Conservation (phyloP, 2,329 filamentous ascomycete genomes). For the Dactylellina haptotyla region DNA sequence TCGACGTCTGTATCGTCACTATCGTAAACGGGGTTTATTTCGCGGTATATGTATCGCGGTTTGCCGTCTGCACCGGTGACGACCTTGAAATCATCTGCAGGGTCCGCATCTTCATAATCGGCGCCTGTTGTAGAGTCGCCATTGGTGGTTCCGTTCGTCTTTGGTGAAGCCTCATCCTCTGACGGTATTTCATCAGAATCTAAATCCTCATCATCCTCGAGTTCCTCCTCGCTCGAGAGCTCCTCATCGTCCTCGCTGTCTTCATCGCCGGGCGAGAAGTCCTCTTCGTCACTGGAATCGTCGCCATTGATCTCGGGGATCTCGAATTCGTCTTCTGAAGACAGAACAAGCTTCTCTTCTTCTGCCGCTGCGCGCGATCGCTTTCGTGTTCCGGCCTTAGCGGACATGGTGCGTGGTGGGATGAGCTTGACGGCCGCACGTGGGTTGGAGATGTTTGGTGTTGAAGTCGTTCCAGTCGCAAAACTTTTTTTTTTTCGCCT, state of each 20-base stretch:
- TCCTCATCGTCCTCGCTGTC: slow-evolving; percentile 63
- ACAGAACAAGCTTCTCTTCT: slow-evolving; percentile 36
- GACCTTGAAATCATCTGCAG: slow-evolving; percentile 69
- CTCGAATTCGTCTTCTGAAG: slow-evolving; percentile 52
- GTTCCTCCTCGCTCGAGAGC: slow-evolving; percentile 70
- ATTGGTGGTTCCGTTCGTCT: slow-evolving; percentile 61
- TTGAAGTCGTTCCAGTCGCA: slow-evolving; percentile 39
- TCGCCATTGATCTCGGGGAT: slow-evolving; percentile 61
- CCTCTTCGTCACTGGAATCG: slow-evolving; percentile 62
- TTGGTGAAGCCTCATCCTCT: slow-evolving; percentile 62
- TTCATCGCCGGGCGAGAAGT: slow-evolving; percentile 68
- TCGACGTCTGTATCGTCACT: slow-evolving; percentile 91
- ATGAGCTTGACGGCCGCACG: slow-evolving; percentile 23
- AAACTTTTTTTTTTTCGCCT: slow-evolving; percentile 50
- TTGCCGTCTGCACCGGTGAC: slow-evolving; percentile 89
- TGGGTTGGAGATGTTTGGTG: slow-evolving; percentile 15
- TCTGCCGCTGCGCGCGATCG: slow-evolving; percentile 42
- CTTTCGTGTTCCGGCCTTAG: slow-evolving; percentile 30
- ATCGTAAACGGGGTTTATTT: slow-evolving; percentile 94
- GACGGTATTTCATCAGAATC: slow-evolving; percentile 67
- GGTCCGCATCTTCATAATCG: slow-evolving; percentile 61
- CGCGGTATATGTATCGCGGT: slow-evolving; percentile 87
- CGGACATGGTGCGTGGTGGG: slow-evolving; percentile 28
- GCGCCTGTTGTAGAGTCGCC: slow-evolving; percentile 62
- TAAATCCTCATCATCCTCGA: slow-evolving; percentile 64